Conservation (phyloP, 495 filamentous ascomycete genomes). For the Podospora conica region DNA sequence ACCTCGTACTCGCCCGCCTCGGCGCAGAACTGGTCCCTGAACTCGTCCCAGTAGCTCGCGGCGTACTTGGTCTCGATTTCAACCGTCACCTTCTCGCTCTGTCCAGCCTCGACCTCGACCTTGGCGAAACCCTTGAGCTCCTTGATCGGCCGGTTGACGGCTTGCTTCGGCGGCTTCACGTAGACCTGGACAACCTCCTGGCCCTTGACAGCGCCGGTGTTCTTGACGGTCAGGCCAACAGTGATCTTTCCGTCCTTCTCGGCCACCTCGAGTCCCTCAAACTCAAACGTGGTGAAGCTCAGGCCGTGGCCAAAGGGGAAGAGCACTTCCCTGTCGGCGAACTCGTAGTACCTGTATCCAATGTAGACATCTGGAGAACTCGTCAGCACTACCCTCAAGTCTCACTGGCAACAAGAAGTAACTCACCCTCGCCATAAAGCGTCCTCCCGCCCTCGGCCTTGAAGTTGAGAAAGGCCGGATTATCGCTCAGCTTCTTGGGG, state of each 20-base stretch:
- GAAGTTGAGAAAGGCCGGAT: slow-evolving; percentile 71
- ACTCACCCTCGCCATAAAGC: slow-evolving; percentile 61
- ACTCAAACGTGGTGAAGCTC: slow-evolving; percentile 63
- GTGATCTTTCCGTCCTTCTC: slow-evolving; percentile 34
- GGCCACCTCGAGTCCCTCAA: slow-evolving; percentile 45
- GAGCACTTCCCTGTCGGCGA: slow-evolving; percentile 50
- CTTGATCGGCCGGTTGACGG: slow-evolving; percentile 53
- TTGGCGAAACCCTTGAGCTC: slow-evolving; percentile 73
- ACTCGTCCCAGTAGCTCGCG: slow-evolving; percentile 66
- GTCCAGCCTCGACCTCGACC: slow-evolving; percentile 56
- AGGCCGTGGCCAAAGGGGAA: slow-evolving; percentile 73
- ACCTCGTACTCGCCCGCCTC: slow-evolving; percentile 61
- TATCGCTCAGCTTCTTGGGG: slow-evolving; percentile 61
- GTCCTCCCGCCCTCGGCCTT: slow-evolving; percentile 61
- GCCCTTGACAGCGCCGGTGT: slow-evolving; percentile 59
- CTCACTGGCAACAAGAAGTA: background rate
- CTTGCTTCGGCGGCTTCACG: slow-evolving; percentile 34
- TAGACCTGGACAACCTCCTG: slow-evolving; percentile 64
- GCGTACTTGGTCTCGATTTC: slow-evolving; percentile 54
- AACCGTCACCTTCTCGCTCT: slow-evolving; percentile 53
- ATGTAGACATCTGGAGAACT: slow-evolving; percentile 51
- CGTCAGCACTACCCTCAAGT: background rate
- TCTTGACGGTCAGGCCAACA: slow-evolving; percentile 38
- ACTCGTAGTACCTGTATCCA: slow-evolving; percentile 73
- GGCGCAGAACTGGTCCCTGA: slow-evolving; percentile 56